phyloP scores from a whole-genome alignment of 805 yeast species.

The Henningerozyma blattae region DNA sequence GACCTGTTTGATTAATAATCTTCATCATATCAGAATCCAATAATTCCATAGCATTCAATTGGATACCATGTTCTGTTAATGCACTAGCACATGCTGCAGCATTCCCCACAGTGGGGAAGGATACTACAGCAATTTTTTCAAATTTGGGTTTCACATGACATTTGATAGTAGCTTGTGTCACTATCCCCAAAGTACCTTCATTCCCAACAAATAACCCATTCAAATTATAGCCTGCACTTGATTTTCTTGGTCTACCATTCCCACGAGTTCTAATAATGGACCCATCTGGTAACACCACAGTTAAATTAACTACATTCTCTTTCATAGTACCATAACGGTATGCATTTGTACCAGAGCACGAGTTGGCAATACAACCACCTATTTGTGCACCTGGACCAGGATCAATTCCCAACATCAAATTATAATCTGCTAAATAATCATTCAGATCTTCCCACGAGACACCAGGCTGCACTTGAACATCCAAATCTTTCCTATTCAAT shows the following conservation, averaged over 20 bases:
- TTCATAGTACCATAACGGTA: conserved; percentile 71
- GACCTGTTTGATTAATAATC: conserved; percentile 46
- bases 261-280: conserved; percentile 56
- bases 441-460: conserved; percentile 68
- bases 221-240: conserved; percentile 70
- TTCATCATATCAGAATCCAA: conserved; percentile 64
- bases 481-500: conserved; percentile 53
- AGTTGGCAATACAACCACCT: conserved; percentile 69
- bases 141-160: conserved; percentile 51
- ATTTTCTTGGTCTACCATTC: conserved; percentile 62
- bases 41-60: conserved; percentile 63
- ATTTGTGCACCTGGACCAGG: conserved; percentile 74
- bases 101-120: conserved; percentile 54
- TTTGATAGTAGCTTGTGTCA: conserved; percentile 66
- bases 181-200: conserved; percentile 71
- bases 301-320: conserved; percentile 55
- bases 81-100: conserved; percentile 62
- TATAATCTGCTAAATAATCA: conserved; percentile 35
- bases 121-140: conserved; percentile 58
- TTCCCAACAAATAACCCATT: conserved; percentile 67
- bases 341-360: conserved; percentile 75
- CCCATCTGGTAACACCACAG: conserved; percentile 74
- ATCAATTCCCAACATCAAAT: conserved; percentile 62
- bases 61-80: conserved; percentile 49
- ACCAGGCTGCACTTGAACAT: conserved; percentile 65